A percentile compares a stretch with the other conserved stretches of the same genome.
Evolutionary conservation across 116 monocot genomes (phyloP).

Genomic region (Trichopus zeylanicus): DNA sequence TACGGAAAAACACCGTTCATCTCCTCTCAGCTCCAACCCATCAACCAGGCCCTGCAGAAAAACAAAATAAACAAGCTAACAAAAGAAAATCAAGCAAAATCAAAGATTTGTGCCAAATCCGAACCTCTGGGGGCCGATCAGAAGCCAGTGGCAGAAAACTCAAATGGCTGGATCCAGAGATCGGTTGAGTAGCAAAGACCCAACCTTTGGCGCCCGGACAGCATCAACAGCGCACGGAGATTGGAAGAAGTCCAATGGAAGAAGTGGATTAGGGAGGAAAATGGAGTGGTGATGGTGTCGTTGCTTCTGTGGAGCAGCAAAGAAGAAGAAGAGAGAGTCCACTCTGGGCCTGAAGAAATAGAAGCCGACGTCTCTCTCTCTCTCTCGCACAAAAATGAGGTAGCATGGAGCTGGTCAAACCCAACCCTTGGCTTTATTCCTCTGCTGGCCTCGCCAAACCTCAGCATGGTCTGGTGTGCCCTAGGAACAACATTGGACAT

Average conservation of each 20-base stretch:
- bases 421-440: not conserved
- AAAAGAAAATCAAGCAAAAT: not conserved
- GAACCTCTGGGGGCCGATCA: not conserved
- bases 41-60: not conserved
- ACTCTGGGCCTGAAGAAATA: slow-evolving; percentile 5
- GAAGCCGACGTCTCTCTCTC: too few species aligned
- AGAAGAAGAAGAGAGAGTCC: not conserved
- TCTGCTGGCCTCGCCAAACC: not conserved
- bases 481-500: not conserved
- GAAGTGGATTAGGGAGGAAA: not conserved
- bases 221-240: not conserved
- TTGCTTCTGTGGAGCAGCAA: not conserved
- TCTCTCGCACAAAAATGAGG: too few species aligned
- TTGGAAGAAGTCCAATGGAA: not conserved
- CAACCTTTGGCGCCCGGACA: not conserved
- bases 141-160: too few species aligned
- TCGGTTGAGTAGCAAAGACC: too few species aligned
- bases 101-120: not conserved
- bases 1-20: too few species aligned
- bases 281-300: not conserved
- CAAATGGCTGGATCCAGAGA: too few species aligned
- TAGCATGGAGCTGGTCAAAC: slow-evolving; percentile 25
- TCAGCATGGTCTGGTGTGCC: not conserved
- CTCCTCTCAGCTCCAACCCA: too few species aligned
- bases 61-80: not conserved